Evolutionary conservation across 1,284 basidiomycete genomes (phyloP).

Genomic region (Ganoderma meredithae): DNA sequence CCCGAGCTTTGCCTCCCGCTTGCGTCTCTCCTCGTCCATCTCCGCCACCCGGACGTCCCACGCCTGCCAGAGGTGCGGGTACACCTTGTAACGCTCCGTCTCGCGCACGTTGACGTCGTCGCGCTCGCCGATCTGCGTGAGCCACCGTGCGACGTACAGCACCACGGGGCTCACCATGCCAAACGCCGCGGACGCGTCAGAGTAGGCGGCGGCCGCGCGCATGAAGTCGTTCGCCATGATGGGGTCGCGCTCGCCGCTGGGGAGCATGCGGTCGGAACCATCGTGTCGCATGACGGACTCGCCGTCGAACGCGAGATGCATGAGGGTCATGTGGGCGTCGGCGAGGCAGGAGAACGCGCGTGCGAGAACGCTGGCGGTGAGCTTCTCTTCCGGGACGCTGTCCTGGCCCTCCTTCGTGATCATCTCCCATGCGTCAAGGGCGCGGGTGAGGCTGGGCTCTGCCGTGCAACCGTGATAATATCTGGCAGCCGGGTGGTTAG

Average conservation of each 20-base stretch:
- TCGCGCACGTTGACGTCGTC: slow-evolving; percentile 9
- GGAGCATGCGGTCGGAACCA: slow-evolving; percentile 6
- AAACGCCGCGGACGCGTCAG: neutral
- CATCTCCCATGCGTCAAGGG: slow-evolving; percentile 12
- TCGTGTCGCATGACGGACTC: slow-evolving; percentile 7
- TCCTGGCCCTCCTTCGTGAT: slow-evolving; percentile 1
- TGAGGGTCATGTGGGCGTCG: slow-evolving; percentile 6
- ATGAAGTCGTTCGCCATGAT: slow-evolving; percentile 7
- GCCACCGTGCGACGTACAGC: slow-evolving; percentile 11
- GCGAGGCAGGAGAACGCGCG: slow-evolving; percentile 19
- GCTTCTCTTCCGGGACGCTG: slow-evolving; percentile 6
- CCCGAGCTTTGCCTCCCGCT: slow-evolving; percentile 13
- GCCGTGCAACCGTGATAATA: slow-evolving; percentile 17
- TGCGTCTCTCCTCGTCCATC: slow-evolving; percentile 12
- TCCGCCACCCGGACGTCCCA: slow-evolving; percentile 11
- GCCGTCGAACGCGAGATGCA: slow-evolving; percentile 10
- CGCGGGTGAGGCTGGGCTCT: slow-evolving; percentile 1
- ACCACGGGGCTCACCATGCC: slow-evolving; percentile 6
- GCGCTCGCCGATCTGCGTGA: neutral
- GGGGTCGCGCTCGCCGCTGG: neutral
- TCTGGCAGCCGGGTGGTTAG: neutral
- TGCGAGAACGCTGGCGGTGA: slow-evolving; percentile 8
- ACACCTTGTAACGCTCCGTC: slow-evolving; percentile 9
- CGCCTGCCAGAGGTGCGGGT: slow-evolving; percentile 12
- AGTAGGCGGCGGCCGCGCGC: slow-evolving; percentile 2